These are phyloP conservation scores for Kwoniella shandongensis DNA, from an alignment of 768 basidiomycete species.

Conservation along the genomic window DNA sequence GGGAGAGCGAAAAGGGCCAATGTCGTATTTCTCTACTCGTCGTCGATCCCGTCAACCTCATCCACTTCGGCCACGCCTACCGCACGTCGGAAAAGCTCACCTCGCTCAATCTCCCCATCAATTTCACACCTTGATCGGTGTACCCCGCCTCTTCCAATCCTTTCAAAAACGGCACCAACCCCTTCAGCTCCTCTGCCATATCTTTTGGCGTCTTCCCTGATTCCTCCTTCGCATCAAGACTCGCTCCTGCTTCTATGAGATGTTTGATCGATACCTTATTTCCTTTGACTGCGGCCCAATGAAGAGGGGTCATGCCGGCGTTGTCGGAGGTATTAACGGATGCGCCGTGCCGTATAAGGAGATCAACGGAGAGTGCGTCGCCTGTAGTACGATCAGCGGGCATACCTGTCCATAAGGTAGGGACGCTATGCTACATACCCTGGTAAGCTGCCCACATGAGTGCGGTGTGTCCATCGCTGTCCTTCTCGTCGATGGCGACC, in stretches of 20 bases:
- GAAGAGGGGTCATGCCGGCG: slow-evolving; percentile 79
- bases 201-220: slow-evolving; percentile 86
- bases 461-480: slow-evolving; percentile 87
- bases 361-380: slow-evolving; percentile 89
- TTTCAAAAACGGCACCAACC: slow-evolving; percentile 81
- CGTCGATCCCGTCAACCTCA: too few relatives aligned
- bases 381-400: slow-evolving; percentile 51
- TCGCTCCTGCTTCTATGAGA: slow-evolving; percentile 81
- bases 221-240: slow-evolving; percentile 73
- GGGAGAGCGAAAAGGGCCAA: slow-evolving; percentile 76
- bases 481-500: slow-evolving; percentile 83
- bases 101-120: slow-evolving; percentile 71
- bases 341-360: slow-evolving; percentile 84
- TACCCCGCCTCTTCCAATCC: slow-evolving; percentile 81
- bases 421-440: slow-evolving; percentile 52
- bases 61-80: neutral
- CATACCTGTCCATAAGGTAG: neutral
- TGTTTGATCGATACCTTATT: slow-evolving; percentile 81
- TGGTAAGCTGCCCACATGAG: slow-evolving; percentile 99
- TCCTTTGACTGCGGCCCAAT: slow-evolving; percentile 98
- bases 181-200: slow-evolving; percentile 92
- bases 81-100: too few relatives aligned
- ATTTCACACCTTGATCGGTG: slow-evolving; percentile 62
- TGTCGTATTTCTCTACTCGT: slow-evolving; percentile 71
- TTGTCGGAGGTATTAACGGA: slow-evolving; percentile 74